Evolutionary conservation across 2,329 filamentous ascomycete species (phyloP).

Genomic region (Xylaria sp.): DNA sequence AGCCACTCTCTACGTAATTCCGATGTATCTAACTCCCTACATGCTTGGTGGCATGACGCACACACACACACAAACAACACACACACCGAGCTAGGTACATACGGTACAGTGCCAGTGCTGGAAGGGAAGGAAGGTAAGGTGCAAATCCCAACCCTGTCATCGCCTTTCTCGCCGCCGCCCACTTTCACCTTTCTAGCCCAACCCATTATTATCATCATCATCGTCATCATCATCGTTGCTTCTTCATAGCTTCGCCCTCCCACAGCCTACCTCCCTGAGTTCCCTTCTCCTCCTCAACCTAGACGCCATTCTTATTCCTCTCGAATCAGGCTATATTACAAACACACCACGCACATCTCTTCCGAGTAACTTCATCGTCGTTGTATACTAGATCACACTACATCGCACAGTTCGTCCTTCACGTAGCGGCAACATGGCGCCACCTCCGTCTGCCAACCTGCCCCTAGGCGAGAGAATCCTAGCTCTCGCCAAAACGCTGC

Average conservation of each 20-base stretch:
- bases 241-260: slow-evolving; percentile 26
- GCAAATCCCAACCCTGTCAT: slow-evolving; percentile 18
- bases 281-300: slow-evolving; percentile 1
- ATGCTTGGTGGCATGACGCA: slow-evolving; percentile 26
- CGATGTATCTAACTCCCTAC: neutral
- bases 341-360: slow-evolving; percentile 10
- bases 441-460: slow-evolving; percentile 75
- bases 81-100: neutral
- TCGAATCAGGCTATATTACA: slow-evolving; percentile 1
- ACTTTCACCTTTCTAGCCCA: slow-evolving; percentile 22
- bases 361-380: slow-evolving; percentile 3
- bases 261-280: slow-evolving; percentile 11
- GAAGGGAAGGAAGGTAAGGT: slow-evolving; percentile 24
- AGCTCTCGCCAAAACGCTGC: slow-evolving; percentile 85
- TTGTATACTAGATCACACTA: slow-evolving; percentile 22
- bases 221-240: slow-evolving; percentile 34
- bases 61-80: slow-evolving; percentile 28
- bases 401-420: neutral
- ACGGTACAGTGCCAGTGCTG: slow-evolving; percentile 14
- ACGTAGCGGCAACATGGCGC: slow-evolving; percentile 67
- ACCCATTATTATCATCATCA: neutral
- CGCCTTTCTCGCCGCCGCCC: slow-evolving; percentile 16
- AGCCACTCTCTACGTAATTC: no score
- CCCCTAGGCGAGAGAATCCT: slow-evolving; percentile 80
- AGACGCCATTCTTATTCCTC: neutral